Evolutionary conservation across 2,329 filamentous ascomycete species (phyloP), one percentile per base, ranked within the genome.

Genomic region (Fusarium staphyleae): DNA sequence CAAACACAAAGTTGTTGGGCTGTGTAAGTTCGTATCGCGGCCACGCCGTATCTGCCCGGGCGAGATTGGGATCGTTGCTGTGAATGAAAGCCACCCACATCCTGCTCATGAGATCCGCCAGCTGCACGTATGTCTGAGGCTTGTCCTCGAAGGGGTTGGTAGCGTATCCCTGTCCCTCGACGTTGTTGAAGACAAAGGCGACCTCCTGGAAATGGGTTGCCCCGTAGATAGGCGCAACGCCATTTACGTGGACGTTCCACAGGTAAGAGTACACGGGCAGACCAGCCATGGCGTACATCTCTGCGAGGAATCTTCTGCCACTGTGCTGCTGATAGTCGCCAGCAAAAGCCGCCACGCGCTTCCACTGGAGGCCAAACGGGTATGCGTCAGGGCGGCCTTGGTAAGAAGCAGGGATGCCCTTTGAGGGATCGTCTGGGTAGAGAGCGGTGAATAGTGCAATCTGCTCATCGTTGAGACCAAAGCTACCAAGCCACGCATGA

Each of bases 291-390:
- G 81, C 74, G 78, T 81, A 85, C 1, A 74, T 74, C 62, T 84
- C 73, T 51, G 79, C 81, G 3, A 81, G 76, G 22, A 78, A 74
- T 3, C 85, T 77, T 4, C 84, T 77, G 18, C 79, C 78, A 3
- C 79, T 80, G 52, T 84, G 81, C 72, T 87, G 82, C 43, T 73
- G 67, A 7, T 74, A 72, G 69, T 88, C 85, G 26, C 85, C 85
- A 76, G 59, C 59, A 22, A 66, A 83, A 3, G 84, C 81, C 3
- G 79, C 77, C 11, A 73, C 77, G 50, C 85, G 81, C 52, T 84
- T 82, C 70, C 77, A 86, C 65, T 82, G 74, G 2, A 68, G 60
- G 5, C 81, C 81, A 33, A 70, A 74, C 1, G 57, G 36, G 11
- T 65, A 64, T 12, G 59, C 64, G 7, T 41, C 24, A 6, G 70